phyloP scores from a whole-genome alignment of 495 filamentous ascomycete species.

The Friedmanniomyces endolithicus region DNA sequence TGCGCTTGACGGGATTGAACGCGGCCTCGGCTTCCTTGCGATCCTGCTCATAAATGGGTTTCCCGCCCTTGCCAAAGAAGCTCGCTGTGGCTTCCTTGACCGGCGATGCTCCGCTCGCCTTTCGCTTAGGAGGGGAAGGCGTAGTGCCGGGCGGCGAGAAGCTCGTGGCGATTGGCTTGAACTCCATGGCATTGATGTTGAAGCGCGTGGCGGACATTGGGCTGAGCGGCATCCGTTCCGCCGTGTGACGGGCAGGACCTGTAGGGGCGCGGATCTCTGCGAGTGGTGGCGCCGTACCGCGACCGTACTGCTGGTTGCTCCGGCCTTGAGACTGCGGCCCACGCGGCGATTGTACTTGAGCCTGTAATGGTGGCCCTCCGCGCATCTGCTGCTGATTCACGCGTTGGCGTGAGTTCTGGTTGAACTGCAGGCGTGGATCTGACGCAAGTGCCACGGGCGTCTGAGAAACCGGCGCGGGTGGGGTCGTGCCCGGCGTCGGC shows the following conservation, averaged over 20 bases:
- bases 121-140: conserved; percentile 43
- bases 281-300: neutral
- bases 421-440: conserved; percentile 11
- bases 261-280: conserved; percentile 13
- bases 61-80: conserved; percentile 46
- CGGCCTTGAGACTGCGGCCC: neutral
- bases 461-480: conserved; percentile 16
- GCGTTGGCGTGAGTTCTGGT: conserved; percentile 3
- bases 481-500: conserved; percentile 38
- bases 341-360: conserved; percentile 5
- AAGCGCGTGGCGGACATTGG: conserved; percentile 19
- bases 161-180: conserved; percentile 60
- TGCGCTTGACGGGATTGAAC: conserved; percentile 61
- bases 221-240: conserved; percentile 21
- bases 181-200: conserved; percentile 62
- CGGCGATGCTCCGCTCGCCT: conserved; percentile 47
- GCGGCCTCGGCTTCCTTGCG: conserved; percentile 49
- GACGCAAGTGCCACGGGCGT: conserved; percentile 16
- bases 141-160: conserved; percentile 57
- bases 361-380: neutral
- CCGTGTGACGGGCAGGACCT: conserved; percentile 21
- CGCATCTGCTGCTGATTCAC: conserved; percentile 2
- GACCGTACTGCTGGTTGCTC: neutral
- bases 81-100: conserved; percentile 18
- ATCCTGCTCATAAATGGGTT: conserved; percentile 44